phyloP scores from a whole-genome alignment of 306 rosid species.

The Begonia peltatifolia region DNA sequence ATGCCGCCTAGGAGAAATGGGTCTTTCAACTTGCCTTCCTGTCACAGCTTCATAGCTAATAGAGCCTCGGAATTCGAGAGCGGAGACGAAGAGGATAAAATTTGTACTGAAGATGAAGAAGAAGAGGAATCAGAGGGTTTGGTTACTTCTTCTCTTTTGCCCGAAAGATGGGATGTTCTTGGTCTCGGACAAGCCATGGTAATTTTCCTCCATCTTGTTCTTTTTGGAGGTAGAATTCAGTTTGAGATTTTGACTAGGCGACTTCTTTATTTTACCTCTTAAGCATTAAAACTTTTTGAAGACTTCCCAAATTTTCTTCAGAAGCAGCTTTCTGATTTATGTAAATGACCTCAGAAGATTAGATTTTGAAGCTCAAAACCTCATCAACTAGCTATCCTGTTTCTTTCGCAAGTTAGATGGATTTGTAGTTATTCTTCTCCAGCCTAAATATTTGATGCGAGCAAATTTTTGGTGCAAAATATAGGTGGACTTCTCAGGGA shows the following conservation, averaged over 20 bases:
- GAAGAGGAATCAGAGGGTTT: constrained; percentile 12
- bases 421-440: not conserved
- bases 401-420: too few species aligned
- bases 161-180: constrained; percentile 82
- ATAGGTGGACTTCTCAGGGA: constrained; percentile 91
- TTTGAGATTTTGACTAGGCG: too few species aligned
- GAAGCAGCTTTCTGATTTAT: too few species aligned
- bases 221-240: not conserved
- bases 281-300: too few species aligned
- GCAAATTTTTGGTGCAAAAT: too few species aligned
- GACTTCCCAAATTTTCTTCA: too few species aligned
- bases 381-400: too few species aligned
- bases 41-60: constrained; percentile 8
- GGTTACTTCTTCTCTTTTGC: constrained; percentile 23
- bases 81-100: constrained; percentile 18
- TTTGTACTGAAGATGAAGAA: constrained; percentile 11
- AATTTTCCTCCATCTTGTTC: constrained; percentile 8
- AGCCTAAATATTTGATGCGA: too few species aligned
- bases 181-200: constrained; percentile 99
- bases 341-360: too few species aligned
- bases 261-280: too few species aligned
- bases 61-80: constrained; percentile 6
- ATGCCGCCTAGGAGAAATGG: constrained; percentile 1
- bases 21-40: constrained; percentile 9
- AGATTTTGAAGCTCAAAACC: too few species aligned